Percentiles rank a stretch among this genome's conserved stretches.
Evolutionary conservation across 1,139 yeast genomes (phyloP).

Genomic region (Yamadazyma spencermartinsiae): DNA sequence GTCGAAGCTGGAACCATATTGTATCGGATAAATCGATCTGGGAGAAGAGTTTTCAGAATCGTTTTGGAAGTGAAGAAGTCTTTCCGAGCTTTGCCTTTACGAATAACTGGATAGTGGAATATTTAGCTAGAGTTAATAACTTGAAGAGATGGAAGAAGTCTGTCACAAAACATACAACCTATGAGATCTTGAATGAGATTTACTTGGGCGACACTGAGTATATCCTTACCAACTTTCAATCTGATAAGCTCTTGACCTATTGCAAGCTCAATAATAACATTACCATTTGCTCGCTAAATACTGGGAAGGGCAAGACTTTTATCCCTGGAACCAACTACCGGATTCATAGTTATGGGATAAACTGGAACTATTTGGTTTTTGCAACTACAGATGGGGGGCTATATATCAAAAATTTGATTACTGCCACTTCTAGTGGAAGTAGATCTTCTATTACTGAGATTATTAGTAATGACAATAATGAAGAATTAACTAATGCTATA

Average conservation of each 20-base stretch:
- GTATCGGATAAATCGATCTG: constrained; percentile 61
- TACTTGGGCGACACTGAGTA: constrained; percentile 27
- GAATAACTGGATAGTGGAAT: constrained; percentile 55
- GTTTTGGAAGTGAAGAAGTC: constrained; percentile 38
- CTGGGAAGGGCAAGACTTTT: constrained; percentile 43
- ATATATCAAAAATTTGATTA: constrained; percentile 32
- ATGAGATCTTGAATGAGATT: constrained; percentile 30
- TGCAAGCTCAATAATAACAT: constrained; percentile 36
- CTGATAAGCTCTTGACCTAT: constrained; percentile 39
- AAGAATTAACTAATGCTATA: constrained; percentile 19
- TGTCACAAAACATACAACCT: constrained; percentile 28
- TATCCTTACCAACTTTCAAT: constrained; percentile 35
- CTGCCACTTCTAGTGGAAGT: constrained; percentile 34
- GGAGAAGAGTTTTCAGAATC: constrained; percentile 54
- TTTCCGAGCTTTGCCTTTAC: constrained; percentile 63
- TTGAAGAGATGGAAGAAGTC: constrained; percentile 56
- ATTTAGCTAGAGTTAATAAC: constrained; percentile 45
- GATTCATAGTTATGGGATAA: constrained; percentile 25
- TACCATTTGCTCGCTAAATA: constrained; percentile 36
- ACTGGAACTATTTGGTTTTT: constrained; percentile 36
- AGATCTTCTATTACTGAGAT: constrained; percentile 23
- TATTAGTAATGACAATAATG: constrained; percentile 10
- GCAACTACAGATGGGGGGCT: constrained; percentile 33
- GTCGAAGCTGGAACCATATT: constrained; percentile 51
- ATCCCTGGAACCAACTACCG: constrained; percentile 36